Conservation (phyloP, 495 filamentous ascomycete species). For the Poronia punctata region DNA sequence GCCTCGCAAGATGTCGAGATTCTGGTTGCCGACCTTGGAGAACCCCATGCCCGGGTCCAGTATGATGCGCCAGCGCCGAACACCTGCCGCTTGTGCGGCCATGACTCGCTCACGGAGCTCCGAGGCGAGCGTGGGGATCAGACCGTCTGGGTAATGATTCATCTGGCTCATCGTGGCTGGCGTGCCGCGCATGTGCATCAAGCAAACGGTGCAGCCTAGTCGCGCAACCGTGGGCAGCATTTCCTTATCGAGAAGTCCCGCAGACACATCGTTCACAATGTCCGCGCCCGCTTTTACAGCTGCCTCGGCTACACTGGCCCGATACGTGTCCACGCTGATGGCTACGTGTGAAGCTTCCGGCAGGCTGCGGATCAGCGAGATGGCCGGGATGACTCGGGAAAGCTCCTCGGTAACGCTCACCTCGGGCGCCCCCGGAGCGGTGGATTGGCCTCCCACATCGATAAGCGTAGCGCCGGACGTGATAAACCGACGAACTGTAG, state of each 20-base stretch:
- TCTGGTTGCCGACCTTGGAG: conserved; percentile 73
- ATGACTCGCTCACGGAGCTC: conserved; percentile 66
- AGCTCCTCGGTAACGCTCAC: conserved; percentile 68
- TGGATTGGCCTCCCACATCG: conserved; percentile 91
- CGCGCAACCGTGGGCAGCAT: conserved; percentile 80
- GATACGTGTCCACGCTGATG: conserved; percentile 90
- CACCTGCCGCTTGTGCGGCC: conserved; percentile 74
- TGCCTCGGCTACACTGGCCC: conserved; percentile 72
- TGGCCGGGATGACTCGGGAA: conserved; percentile 68
- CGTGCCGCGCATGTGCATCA: conserved; percentile 95
- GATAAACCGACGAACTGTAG: conserved; percentile 53
- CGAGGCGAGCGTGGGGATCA: conserved; percentile 58
- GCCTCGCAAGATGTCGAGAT: conserved; percentile 67
- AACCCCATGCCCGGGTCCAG: conserved; percentile 94
- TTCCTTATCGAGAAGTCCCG: conserved; percentile 65
- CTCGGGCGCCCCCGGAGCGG: conserved; percentile 63
- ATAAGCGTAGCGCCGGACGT: conserved; percentile 69
- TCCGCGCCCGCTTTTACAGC: conserved; percentile 80
- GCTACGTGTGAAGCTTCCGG: conserved; percentile 54
- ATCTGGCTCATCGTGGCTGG: conserved; percentile 74
- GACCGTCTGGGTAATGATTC: conserved; percentile 63
- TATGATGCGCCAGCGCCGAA: conserved; percentile 88
- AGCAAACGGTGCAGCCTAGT: conserved; percentile 71
- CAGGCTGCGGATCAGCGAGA: conserved; percentile 62
- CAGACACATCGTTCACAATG: conserved; percentile 92